Conservation (phyloP, 176 grass and related monocot species). For the Alloteropsis semialata region DNA sequence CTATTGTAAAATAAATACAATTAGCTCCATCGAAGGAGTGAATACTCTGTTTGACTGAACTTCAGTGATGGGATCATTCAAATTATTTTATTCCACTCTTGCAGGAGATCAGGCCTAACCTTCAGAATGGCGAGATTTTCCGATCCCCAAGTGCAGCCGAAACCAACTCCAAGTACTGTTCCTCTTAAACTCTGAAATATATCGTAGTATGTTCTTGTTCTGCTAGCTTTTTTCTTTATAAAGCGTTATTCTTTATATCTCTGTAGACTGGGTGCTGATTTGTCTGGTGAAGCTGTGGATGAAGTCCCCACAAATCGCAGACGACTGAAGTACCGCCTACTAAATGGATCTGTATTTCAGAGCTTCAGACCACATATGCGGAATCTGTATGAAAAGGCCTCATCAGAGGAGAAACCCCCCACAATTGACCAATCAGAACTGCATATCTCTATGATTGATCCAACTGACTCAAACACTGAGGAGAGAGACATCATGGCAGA, state of each 20-base stretch:
- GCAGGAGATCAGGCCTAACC: conserved; percentile 56
- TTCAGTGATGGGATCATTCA: neutral
- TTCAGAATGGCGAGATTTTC: conserved; percentile 52
- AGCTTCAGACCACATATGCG: conserved; percentile 45
- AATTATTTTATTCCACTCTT: conserved; percentile 32
- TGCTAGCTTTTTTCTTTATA: conserved; percentile 3
- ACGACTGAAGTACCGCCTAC: conserved; percentile 50
- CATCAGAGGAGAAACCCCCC: conserved; percentile 36
- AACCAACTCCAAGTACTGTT: conserved; percentile 45
- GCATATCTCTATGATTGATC: conserved; percentile 42
- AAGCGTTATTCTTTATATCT: conserved; percentile 8
- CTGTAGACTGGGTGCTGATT: conserved; percentile 40
- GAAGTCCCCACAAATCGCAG: conserved; percentile 31
- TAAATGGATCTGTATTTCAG: conserved; percentile 42
- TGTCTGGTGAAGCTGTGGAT: conserved; percentile 32
- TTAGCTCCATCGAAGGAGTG: neutral
- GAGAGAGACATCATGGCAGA: conserved; percentile 56
- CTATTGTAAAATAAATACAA: neutral
- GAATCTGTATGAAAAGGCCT: conserved; percentile 46
- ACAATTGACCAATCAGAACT: conserved; percentile 34
- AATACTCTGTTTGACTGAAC: neutral
- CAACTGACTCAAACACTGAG: conserved; percentile 36
- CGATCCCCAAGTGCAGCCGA: conserved; percentile 30
- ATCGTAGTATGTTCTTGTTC: neutral
- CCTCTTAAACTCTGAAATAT: conserved; percentile 7